phyloP scores from a whole-genome alignment of 495 filamentous ascomycete genomes.

The Hyaloscypha variabilis region DNA sequence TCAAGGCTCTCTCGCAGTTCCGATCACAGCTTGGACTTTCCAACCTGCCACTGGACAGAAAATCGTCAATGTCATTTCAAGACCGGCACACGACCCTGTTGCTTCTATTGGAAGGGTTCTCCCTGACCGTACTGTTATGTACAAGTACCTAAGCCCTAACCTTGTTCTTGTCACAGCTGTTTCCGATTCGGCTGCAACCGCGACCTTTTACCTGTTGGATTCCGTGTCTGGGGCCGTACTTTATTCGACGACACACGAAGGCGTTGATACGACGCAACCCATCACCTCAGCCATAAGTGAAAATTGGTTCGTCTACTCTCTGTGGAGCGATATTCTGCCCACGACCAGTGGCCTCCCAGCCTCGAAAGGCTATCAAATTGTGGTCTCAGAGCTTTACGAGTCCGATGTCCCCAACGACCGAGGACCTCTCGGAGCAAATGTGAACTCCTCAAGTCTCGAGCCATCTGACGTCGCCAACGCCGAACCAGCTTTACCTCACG shows the following conservation, averaged over 20 bases:
- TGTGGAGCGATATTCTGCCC: slow-evolving; percentile 63
- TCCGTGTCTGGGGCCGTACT: slow-evolving; percentile 82
- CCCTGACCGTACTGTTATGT: slow-evolving; percentile 87
- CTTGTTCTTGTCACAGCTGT: slow-evolving; percentile 75
- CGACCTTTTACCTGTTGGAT: slow-evolving; percentile 82
- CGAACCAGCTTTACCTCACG: slow-evolving; percentile 58
- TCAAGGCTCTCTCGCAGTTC: slow-evolving; percentile 45
- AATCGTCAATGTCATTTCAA: slow-evolving; percentile 65
- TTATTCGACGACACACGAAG: slow-evolving; percentile 66
- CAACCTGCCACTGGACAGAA: slow-evolving; percentile 64
- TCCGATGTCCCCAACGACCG: slow-evolving; percentile 82
- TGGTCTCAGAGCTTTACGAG: slow-evolving; percentile 88
- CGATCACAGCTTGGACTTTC: slow-evolving; percentile 74
- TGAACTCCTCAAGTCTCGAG: slow-evolving; percentile 73
- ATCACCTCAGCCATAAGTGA: slow-evolving; percentile 81
- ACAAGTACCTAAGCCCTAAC: slow-evolving; percentile 96
- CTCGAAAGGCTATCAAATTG: slow-evolving; percentile 83
- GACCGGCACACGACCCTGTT: slow-evolving; percentile 79
- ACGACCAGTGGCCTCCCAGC: slow-evolving; percentile 51
- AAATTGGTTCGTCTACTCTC: slow-evolving; percentile 96
- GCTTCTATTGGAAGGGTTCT: slow-evolving; percentile 95
- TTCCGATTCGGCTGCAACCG: slow-evolving; percentile 53
- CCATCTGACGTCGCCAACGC: slow-evolving; percentile 48
- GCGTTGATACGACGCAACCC: slow-evolving; percentile 73
- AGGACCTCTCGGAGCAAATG: slow-evolving; percentile 67